Conservation (phyloP, 345 rosid species). For the Ceriops tagal region DNA sequence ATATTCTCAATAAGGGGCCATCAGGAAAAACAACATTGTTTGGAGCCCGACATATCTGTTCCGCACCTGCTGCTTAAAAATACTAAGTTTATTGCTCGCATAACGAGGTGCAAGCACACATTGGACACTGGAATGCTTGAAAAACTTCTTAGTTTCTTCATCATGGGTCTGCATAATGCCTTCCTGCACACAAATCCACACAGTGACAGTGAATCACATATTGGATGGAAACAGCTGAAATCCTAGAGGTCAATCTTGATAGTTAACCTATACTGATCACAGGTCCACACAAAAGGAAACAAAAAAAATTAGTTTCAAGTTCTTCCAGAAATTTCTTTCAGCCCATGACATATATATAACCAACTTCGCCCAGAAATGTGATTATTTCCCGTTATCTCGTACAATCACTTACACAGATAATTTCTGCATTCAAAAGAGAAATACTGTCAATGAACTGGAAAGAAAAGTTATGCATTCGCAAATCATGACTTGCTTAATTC, state of each 20-base stretch:
- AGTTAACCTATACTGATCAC: too few species aligned
- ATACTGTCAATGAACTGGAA: too few species aligned
- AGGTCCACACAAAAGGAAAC: too few species aligned
- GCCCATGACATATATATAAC: too few species aligned
- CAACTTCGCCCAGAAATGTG: too few species aligned
- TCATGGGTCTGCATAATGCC: conserved; percentile 84
- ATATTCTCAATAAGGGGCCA: too few species aligned
- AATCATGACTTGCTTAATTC: not conserved
- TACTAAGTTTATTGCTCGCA: conserved; percentile 65
- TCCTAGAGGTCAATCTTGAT: not conserved
- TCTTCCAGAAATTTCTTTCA: too few species aligned
- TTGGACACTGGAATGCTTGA: conserved; percentile 50
- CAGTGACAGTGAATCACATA: conserved; percentile 11
- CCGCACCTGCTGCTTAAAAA: conserved; percentile 66
- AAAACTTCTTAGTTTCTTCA: conserved; percentile 63
- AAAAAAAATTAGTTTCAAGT: too few species aligned
- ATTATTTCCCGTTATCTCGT: too few species aligned
- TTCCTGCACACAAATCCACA: conserved; percentile 37
- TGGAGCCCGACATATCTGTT: conserved; percentile 10
- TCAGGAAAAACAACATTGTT: not conserved
- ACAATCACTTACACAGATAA: too few species aligned
- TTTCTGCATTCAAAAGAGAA: too few species aligned
- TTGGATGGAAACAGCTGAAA: not conserved
- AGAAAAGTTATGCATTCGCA: not conserved
- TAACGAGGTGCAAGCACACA: conserved; percentile 74